A percentile compares a stretch with the other conserved stretches of the same genome.
Conservation (phyloP, 1,139 yeast genomes). For the Pichia sp. region DNA sequence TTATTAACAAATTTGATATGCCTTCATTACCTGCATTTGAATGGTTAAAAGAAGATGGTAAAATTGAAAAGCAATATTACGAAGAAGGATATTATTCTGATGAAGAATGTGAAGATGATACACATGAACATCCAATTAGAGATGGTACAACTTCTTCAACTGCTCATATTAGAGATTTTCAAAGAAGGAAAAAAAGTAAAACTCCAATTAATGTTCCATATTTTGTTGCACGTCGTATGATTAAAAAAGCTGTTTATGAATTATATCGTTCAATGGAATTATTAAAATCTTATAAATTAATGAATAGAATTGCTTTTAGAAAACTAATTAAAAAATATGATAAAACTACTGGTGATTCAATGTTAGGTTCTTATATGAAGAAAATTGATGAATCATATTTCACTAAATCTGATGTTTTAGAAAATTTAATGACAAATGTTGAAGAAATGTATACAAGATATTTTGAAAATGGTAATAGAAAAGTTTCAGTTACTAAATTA, state of each 20-base stretch:
- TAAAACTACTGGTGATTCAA: conserved; percentile 51
- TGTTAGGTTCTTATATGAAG: conserved; percentile 52
- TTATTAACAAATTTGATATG: conserved; percentile 41
- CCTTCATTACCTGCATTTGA: conserved; percentile 52
- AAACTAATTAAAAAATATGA: conserved; percentile 88
- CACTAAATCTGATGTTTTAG: conserved; percentile 59
- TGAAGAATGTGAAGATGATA: conserved; percentile 7
- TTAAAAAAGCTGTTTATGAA: conserved; percentile 73
- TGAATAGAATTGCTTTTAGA: conserved; percentile 83
- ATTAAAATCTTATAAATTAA: conserved; percentile 63
- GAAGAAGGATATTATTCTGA: conserved; percentile 28
- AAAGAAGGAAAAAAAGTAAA: conserved; percentile 18
- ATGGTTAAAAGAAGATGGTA: conserved; percentile 33
- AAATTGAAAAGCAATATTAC: conserved; percentile 30
- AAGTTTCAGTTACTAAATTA: conserved; percentile 66
- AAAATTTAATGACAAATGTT: conserved; percentile 51
- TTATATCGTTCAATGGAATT: conserved; percentile 75
- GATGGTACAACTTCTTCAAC: conserved; percentile 9
- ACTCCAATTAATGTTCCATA: conserved; percentile 43
- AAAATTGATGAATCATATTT: conserved; percentile 51
- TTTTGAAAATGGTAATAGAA: conserved; percentile 69
- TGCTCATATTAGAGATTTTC: conserved; percentile 17
- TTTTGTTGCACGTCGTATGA: conserved; percentile 62
- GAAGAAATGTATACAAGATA: conserved; percentile 64
- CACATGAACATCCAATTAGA: not conserved